Evolutionary conservation across 805 yeast species (phyloP), one percentile per base, ranked within the genome.

Genomic region (Kurtzmaniella fragi): DNA sequence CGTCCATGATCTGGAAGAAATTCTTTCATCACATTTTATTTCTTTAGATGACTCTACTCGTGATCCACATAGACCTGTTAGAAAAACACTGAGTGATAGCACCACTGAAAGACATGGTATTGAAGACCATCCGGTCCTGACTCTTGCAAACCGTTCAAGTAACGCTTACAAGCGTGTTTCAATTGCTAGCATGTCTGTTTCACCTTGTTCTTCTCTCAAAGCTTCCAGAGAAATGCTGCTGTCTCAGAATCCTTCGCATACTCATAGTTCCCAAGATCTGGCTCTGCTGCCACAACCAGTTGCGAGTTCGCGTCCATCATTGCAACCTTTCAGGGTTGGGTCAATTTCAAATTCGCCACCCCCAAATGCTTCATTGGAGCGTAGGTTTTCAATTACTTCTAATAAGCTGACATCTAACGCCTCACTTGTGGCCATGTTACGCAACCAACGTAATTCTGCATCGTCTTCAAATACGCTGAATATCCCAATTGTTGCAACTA

Each of bases 251-350:
- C 14, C 20, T 11, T 17, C 37, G 15, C 14, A 28, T 28, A 6
- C 5, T 5, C 5, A 28, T 28, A 28, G 9, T 28, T 12, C 30
- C 9, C 30, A 28, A 12, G 14, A 28, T 28, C 30, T 12, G 12
- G 29, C 17, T 8, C 13, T 13, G 10, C 17, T 23, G 14, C 17
- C 14, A 33, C 36, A 15, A 26, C 25, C 31, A 17, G 23, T 13
- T 31, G 14, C 41, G 17, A 45, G 48, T n/a, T 36, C 41, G 29
- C 36, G 58, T 25, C 61, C 76, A 39, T 45, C 68, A 4, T 70
- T 77, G 12, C 82, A 77, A 43, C 79, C 84, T 3, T 81, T 82
- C 60, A 78, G 75, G 44, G 75, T 78, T 2, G 84, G 86, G 0
- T 77, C 86, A 0, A 63, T 81, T 26, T 61, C 77, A 13, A 58